Conservation (phyloP, 305 asterid genomes). For the Fraxinus greggii region DNA sequence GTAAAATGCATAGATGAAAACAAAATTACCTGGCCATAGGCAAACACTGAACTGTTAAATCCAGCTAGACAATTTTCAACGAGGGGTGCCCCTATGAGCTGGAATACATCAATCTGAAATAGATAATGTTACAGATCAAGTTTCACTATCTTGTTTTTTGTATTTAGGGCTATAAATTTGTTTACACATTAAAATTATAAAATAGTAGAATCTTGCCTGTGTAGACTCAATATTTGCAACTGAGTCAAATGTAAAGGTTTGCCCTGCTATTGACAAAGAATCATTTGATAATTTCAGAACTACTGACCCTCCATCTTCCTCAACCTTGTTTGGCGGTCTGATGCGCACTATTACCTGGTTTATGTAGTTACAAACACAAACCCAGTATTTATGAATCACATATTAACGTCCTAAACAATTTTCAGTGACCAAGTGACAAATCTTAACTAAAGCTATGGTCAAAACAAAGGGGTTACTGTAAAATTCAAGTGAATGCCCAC, state of each 20-base stretch:
- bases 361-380: conserved; percentile 3
- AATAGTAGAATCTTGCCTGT: conserved; percentile 59
- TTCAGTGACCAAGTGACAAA: conserved; percentile 6
- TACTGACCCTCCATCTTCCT: conserved; percentile 66
- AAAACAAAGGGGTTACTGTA: not conserved
- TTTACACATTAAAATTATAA: not conserved
- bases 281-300: conserved; percentile 62
- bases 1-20: conserved; percentile 11
- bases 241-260: conserved; percentile 80
- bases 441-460: not conserved
- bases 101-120: conserved; percentile 79
- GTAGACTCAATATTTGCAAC: conserved; percentile 73
- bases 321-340: conserved; percentile 76
- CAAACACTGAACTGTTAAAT: conserved; percentile 95
- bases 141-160: conserved; percentile 5
- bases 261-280: conserved; percentile 74
- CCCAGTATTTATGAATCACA: not conserved
- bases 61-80: conserved; percentile 95
- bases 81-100: conserved; percentile 91
- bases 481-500: not conserved
- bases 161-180: not conserved
- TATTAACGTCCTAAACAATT: conserved; percentile 4
- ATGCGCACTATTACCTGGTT: conserved; percentile 80
- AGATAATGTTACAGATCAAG: conserved; percentile 23
- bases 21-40: conserved; percentile 81